phyloP scores from a whole-genome alignment of 768 basidiomycete species.

The Kwoniella dendrophila region DNA sequence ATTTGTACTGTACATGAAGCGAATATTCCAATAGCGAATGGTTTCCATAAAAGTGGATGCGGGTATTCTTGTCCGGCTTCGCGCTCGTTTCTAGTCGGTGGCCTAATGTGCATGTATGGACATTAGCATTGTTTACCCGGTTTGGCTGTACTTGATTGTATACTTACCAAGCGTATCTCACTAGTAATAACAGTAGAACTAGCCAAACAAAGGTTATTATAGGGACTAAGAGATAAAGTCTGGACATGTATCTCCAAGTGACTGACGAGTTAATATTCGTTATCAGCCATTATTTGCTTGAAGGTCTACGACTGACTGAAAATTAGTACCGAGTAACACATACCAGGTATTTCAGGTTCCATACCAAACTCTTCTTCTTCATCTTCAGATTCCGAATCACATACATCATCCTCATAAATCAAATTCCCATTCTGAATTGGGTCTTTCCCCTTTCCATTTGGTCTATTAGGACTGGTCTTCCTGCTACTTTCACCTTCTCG shows the following conservation, averaged over 20 bases:
- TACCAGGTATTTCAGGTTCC: conserved; percentile 41
- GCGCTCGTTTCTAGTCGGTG: conserved; percentile 46
- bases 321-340: not conserved
- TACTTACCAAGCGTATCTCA: conserved; percentile 52
- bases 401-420: conserved; percentile 2
- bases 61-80: conserved; percentile 50
- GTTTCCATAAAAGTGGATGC: conserved; percentile 45
- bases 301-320: not conserved
- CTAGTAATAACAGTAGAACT: conserved; percentile 35
- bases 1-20: conserved; percentile 50
- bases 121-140: not conserved
- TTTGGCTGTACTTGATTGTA: not conserved
- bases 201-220: conserved; percentile 41
- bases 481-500: not conserved
- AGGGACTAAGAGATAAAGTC: conserved; percentile 50
- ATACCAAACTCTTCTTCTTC: conserved; percentile 27
- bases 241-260: conserved; percentile 47
- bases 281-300: not conserved
- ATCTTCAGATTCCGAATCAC: conserved; percentile 29
- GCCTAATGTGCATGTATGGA: conserved; percentile 32
- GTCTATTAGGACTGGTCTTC: not conserved
- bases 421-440: not conserved
- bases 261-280: conserved; percentile 26
- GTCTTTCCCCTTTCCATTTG: not conserved
- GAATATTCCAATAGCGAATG: conserved; percentile 50